Percentiles rank a stretch among this genome's conserved stretches.
Conservation (phyloP, 345 rosid species). For the Erucastrum elatum region DNA sequence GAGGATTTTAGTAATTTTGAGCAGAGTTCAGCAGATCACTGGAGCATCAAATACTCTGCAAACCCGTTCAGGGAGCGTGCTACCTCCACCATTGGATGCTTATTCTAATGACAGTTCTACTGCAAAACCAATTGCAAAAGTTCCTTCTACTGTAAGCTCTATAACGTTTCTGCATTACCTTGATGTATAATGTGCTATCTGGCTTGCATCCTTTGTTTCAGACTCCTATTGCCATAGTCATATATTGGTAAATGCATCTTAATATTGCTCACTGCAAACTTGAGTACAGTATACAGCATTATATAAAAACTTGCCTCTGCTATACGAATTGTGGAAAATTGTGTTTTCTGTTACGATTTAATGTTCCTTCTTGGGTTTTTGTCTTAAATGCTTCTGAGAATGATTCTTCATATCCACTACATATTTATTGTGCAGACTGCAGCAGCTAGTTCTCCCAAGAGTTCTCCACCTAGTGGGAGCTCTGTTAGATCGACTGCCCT, state of each 20-base stretch:
- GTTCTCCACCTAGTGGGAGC: conserved; percentile 69
- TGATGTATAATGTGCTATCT: neutral
- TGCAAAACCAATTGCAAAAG: conserved; percentile 59
- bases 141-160: conserved; percentile 59
- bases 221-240: conserved; percentile 3
- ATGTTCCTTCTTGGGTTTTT: neutral
- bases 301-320: neutral
- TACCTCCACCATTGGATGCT: conserved; percentile 84
- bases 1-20: conserved; percentile 32
- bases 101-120: conserved; percentile 47
- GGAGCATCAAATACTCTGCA: conserved; percentile 56
- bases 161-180: neutral
- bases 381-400: neutral
- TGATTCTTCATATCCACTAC: conserved; percentile 1
- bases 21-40: conserved; percentile 80
- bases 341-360: neutral
- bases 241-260: neutral
- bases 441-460: conserved; percentile 37
- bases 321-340: neutral
- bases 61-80: conserved; percentile 57
- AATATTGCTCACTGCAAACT: conserved; percentile 13
- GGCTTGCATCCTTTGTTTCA: neutral
- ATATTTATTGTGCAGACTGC: conserved; percentile 45
- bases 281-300: neutral
- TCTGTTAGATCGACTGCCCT: conserved; percentile 56